Evolutionary conservation across 805 yeast genomes (phyloP).

Genomic region (Sungouiella blattae): DNA sequence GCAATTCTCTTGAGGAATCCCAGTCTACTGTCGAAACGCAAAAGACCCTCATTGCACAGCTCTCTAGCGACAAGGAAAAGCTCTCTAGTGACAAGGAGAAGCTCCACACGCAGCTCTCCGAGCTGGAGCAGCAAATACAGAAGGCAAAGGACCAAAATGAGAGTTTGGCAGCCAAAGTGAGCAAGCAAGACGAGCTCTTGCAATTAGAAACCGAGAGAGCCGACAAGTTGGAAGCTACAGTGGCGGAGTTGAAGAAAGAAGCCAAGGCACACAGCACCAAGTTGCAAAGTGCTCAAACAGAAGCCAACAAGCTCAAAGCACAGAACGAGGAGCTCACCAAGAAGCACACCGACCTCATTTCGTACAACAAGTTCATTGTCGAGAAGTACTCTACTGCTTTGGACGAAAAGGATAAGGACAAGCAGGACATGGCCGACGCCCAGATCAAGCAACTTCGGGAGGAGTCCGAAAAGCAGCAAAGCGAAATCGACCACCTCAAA

Average conservation of each 20-base stretch:
- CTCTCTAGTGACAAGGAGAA: too few species aligned
- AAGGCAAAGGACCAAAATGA: not conserved
- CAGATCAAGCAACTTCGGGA: too few species aligned
- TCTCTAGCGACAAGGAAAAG: too few species aligned
- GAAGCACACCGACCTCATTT: slow-evolving; percentile 1
- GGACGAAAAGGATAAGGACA: not conserved
- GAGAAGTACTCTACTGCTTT: slow-evolving; percentile 1
- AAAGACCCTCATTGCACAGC: too few species aligned
- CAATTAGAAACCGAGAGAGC: too few species aligned
- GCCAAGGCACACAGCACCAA: not conserved
- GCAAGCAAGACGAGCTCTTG: not conserved
- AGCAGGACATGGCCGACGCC: not conserved
- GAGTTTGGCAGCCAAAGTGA: not conserved
- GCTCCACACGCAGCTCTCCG: too few species aligned
- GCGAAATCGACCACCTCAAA: not conserved
- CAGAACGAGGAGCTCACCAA: not conserved
- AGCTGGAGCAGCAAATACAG: too few species aligned
- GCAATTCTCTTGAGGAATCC: too few species aligned
- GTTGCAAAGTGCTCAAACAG: not conserved
- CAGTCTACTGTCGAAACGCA: too few species aligned
- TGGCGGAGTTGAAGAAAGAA: too few species aligned
- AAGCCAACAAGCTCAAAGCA: not conserved
- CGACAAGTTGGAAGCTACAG: too few species aligned
- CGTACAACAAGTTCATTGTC: slow-evolving; percentile 2
- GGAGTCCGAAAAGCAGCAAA: not conserved